Evolutionary conservation across 352 stramenopile species (phyloP).

Genomic region (Paralagenidium karlingii): DNA sequence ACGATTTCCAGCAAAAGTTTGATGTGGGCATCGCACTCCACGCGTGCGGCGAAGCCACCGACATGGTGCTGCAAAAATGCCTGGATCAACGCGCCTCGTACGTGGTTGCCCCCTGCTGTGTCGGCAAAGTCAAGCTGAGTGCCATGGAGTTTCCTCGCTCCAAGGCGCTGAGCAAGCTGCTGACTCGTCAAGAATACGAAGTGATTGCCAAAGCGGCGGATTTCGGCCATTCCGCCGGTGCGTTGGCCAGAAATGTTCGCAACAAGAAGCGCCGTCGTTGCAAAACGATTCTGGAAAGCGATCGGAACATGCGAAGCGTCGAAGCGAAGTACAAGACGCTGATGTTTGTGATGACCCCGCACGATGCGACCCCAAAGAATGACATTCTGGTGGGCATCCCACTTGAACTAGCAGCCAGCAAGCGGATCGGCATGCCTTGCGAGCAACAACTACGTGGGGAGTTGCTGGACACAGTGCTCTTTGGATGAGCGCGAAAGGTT

Average conservation of each 20-base stretch:
- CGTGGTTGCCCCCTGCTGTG: conserved; percentile 67
- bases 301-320: conserved; percentile 45
- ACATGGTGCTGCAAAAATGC: conserved; percentile 74
- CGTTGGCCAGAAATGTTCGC: conserved; percentile 24
- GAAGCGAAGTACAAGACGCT: conserved; percentile 49
- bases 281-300: conserved; percentile 72
- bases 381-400: conserved; percentile 67
- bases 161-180: conserved; percentile 13
- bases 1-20: conserved; percentile 38
- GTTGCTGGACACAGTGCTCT: too few relatives aligned
- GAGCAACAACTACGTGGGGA: too few relatives aligned
- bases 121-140: conserved; percentile 70
- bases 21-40: conserved; percentile 73
- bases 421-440: too few relatives aligned
- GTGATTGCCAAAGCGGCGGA: conserved; percentile 66
- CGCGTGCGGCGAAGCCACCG: conserved; percentile 68
- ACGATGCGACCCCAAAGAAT: conserved; percentile 66
- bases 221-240: conserved; percentile 40
- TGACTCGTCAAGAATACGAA: conserved; percentile 57
- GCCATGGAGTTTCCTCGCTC: conserved; percentile 48
- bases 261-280: conserved; percentile 47
- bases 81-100: conserved; percentile 40
- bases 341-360: conserved; percentile 73
- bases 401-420: too few relatives aligned
- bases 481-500: too few relatives aligned